Evolutionary conservation across 2,329 filamentous ascomycete species (phyloP).

Genomic region (Blumeria hordei): DNA sequence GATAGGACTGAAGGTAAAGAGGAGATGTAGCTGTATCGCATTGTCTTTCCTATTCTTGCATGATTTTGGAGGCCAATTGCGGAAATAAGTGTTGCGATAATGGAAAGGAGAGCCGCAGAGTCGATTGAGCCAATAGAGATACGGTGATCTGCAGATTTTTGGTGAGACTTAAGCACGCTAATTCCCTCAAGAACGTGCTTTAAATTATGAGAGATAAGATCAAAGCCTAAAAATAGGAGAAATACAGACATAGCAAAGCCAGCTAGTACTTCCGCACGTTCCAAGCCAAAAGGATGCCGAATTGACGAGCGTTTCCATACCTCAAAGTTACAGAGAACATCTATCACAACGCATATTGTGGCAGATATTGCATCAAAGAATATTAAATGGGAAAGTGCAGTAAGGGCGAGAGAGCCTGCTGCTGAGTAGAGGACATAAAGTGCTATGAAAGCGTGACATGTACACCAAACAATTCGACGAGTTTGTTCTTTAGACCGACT

Average conservation of each 20-base stretch:
- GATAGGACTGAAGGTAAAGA: constrained; percentile 67
- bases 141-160: constrained; percentile 32
- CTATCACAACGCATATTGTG: constrained; percentile 72
- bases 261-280: constrained; percentile 78
- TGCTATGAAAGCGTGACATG: constrained; percentile 66
- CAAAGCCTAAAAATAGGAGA: constrained; percentile 89
- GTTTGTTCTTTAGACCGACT: constrained; percentile 82
- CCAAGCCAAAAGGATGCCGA: constrained; percentile 78
- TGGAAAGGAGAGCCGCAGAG: constrained; percentile 56
- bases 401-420: constrained; percentile 70
- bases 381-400: constrained; percentile 74
- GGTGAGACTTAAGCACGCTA: constrained; percentile 49
- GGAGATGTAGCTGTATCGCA: constrained; percentile 64
- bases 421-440: constrained; percentile 69
- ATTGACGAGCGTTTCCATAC: constrained; percentile 88
- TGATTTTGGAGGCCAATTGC: constrained; percentile 78
- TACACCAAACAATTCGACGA: constrained; percentile 63
- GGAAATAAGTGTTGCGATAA: constrained; percentile 61
- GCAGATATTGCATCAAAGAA: constrained; percentile 91
- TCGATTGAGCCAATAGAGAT: constrained; percentile 59
- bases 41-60: constrained; percentile 71
- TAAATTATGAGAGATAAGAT: constrained; percentile 78
- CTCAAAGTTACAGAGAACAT: constrained; percentile 89
- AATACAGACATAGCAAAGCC: constrained; percentile 93
- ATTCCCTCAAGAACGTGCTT: constrained; percentile 68